phyloP scores from a whole-genome alignment of 768 basidiomycete genomes.

The Boletus vermiculosoides region DNA sequence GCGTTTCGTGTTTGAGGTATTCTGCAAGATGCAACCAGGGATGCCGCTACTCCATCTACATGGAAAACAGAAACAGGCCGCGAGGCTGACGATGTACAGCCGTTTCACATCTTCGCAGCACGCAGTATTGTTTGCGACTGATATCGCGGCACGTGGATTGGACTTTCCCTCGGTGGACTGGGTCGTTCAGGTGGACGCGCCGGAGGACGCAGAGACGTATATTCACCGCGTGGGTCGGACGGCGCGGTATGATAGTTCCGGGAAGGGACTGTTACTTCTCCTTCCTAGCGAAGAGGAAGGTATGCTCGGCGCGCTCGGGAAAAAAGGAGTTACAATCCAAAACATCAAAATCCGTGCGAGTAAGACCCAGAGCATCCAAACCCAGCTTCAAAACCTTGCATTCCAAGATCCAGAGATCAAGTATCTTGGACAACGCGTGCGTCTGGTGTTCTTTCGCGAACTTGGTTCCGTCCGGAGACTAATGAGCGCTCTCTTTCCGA shows the following conservation, averaged over 20 bases:
- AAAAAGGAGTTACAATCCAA: conserved; percentile 68
- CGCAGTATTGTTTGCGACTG: conserved; percentile 90
- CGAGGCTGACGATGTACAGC: conserved; percentile 77
- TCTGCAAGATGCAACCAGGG: conserved; percentile 94
- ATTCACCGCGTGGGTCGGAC: conserved; percentile 97
- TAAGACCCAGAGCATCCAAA: conserved; percentile 81
- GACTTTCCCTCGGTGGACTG: conserved; percentile 97
- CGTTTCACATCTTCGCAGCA: conserved; percentile 81
- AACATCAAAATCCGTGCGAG: conserved; percentile 87
- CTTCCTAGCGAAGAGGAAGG: conserved; percentile 93
- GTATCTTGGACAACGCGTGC: conserved; percentile 88
- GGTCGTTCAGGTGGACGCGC: conserved; percentile 95
- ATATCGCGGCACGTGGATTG: conserved; percentile 92
- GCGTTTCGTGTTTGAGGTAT: conserved; percentile 93
- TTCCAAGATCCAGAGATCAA: conserved; percentile 98
- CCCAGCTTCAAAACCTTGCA: conserved; percentile 86
- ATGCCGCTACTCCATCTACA: conserved; percentile 90
- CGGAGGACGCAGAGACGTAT: conserved; percentile 97
- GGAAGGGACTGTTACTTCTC: conserved; percentile 80
- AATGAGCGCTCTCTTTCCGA: background rate
- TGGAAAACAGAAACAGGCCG: conserved; percentile 95
- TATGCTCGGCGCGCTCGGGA: conserved; percentile 68
- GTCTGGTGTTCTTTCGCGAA: conserved; percentile 25
- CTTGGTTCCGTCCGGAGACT: background rate
- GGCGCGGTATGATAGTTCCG: conserved; percentile 88